Evolutionary conservation across 2,329 filamentous ascomycete genomes (phyloP).

Genomic region (Fusarium austroafricanum): DNA sequence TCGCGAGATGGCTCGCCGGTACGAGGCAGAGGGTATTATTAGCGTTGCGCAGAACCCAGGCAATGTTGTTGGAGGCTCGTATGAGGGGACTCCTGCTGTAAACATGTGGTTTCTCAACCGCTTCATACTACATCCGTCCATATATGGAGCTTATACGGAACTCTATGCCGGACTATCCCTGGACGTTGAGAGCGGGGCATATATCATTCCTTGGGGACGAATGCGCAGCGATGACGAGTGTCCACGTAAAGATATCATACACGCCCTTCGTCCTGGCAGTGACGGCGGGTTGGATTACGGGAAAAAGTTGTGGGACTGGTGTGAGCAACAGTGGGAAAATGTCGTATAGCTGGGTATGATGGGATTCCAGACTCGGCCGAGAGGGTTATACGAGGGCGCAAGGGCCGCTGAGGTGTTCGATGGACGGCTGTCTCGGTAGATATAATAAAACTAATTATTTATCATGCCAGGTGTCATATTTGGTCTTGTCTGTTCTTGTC

Average conservation of each 20-base stretch:
- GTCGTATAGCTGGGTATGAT: constrained; percentile 15
- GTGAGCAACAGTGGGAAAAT: constrained; percentile 29
- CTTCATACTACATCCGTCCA: constrained; percentile 46
- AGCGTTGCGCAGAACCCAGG: constrained; percentile 52
- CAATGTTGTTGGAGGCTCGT: constrained; percentile 47
- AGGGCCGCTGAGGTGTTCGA: neutral
- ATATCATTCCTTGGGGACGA: constrained; percentile 48
- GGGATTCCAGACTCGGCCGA: constrained; percentile 16
- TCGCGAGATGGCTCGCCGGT: constrained; percentile 47
- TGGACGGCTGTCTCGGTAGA: neutral
- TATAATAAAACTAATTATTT: neutral
- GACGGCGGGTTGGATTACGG: constrained; percentile 46
- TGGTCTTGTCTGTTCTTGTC: neutral
- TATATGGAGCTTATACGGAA: constrained; percentile 55
- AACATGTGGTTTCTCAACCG: constrained; percentile 41
- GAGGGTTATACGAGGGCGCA: constrained; percentile 17
- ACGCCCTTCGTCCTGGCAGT: constrained; percentile 40
- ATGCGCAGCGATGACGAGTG: constrained; percentile 32
- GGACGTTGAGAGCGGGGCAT: constrained; percentile 50
- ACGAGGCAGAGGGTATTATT: constrained; percentile 43
- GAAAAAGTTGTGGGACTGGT: constrained; percentile 48
- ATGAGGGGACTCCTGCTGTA: constrained; percentile 19
- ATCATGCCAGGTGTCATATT: neutral
- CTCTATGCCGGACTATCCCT: constrained; percentile 54
- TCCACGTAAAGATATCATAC: constrained; percentile 46